These are phyloP conservation scores for Aureobasidium melanogenum DNA, from an alignment of 2,329 filamentous ascomycete species.

Conservation along the genomic window DNA sequence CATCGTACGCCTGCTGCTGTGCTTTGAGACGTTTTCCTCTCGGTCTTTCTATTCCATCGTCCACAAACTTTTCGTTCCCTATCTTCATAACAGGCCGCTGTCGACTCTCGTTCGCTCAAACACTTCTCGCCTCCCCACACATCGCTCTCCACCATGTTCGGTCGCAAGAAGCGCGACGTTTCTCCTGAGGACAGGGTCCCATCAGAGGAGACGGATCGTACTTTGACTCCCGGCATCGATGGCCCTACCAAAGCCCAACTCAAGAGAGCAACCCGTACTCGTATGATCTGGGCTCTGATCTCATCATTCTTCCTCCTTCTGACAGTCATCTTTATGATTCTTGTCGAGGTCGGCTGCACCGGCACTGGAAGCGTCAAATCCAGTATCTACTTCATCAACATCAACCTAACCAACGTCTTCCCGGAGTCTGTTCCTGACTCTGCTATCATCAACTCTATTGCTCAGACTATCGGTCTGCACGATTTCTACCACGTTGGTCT, in stretches of 20 bases:
- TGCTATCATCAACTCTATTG: conserved; percentile 75
- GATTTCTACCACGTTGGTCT: conserved; percentile 91
- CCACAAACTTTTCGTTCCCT: not conserved
- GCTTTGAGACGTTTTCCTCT: not conserved
- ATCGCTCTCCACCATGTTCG: conserved; percentile 21
- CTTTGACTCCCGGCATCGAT: conserved; percentile 20
- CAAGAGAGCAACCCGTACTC: conserved; percentile 43
- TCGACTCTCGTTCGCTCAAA: not conserved
- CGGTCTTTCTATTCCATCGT: not conserved
- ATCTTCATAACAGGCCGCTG: not conserved
- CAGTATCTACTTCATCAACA: conserved; percentile 73
- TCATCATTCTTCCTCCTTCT: conserved; percentile 64
- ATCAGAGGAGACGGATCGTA: conserved; percentile 18
- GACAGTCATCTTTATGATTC: conserved; percentile 67
- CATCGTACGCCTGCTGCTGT: not conserved
- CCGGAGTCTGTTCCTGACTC: conserved; percentile 63
- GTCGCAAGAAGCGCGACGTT: conserved; percentile 20
- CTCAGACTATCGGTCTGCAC: conserved; percentile 75
- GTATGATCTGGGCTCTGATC: conserved; percentile 53
- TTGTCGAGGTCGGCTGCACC: conserved; percentile 72
- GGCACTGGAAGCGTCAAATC: conserved; percentile 50
- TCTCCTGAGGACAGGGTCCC: not conserved
- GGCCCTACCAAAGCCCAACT: conserved; percentile 29
- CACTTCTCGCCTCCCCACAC: not conserved
- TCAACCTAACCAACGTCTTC: conserved; percentile 76